These are phyloP conservation scores for Sindora glabra DNA, from an alignment of 306 rosid genomes.

Conservation along the genomic window DNA sequence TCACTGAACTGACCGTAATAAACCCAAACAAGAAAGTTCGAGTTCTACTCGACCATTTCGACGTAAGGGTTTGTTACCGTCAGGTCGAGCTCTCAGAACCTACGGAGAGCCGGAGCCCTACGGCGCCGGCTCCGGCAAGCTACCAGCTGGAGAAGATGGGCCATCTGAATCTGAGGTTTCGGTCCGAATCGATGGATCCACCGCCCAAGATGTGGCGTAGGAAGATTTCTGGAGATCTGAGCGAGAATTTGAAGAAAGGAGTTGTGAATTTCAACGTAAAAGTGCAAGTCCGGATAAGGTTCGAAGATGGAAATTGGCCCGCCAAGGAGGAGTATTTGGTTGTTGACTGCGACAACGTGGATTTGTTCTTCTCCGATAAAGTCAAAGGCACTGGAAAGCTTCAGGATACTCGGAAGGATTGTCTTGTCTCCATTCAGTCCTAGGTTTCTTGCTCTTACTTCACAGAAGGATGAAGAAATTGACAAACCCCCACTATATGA, in stretches of 20 bases:
- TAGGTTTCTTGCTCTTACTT: no score
- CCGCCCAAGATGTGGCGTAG: no score
- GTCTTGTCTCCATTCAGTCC: background rate
- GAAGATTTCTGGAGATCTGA: background rate
- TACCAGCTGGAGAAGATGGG: background rate
- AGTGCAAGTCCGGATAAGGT: background rate
- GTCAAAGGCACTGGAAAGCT: background rate
- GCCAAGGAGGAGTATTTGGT: background rate
- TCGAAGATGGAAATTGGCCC: background rate
- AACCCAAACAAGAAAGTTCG: conserved; percentile 24
- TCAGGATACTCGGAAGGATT: background rate
- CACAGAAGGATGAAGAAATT: no score
- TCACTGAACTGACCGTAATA: background rate
- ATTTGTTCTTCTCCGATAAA: background rate
- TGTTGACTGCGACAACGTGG: background rate
- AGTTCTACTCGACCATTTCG: background rate
- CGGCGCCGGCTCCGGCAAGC: background rate
- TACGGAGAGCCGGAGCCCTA: no score
- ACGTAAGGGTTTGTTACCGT: background rate
- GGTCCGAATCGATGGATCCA: background rate
- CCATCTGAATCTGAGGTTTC: background rate
- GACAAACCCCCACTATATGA: no score
- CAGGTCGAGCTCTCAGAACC: background rate
- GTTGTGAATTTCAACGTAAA: background rate
- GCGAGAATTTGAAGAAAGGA: no score